Percentiles rank a stretch among this genome's conserved stretches.
Conservation (phyloP, 2,329 filamentous ascomycete genomes). For the Colletotrichum shisoi region DNA sequence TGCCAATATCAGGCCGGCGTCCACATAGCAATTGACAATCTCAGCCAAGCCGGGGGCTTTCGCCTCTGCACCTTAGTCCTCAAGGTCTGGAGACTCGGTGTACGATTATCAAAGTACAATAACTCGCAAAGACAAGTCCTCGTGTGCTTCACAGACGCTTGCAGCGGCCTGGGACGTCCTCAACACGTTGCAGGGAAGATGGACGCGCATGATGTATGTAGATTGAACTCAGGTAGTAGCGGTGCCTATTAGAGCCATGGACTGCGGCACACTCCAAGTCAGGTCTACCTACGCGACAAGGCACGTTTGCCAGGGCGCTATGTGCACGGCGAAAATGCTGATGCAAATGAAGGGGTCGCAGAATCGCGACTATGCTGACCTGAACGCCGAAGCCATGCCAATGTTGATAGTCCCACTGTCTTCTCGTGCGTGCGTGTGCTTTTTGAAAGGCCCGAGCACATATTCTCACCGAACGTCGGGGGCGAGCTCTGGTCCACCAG, state of each 20-base stretch:
- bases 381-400: conserved; percentile 25
- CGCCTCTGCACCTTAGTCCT: no score
- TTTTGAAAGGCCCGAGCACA: background rate
- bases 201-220: background rate
- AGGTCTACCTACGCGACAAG: background rate
- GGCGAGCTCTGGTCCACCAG: conserved; percentile 51
- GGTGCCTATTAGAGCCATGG: background rate
- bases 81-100: no score
- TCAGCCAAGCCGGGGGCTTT: background rate
- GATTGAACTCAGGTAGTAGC: background rate
- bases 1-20: background rate
- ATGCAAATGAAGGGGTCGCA: background rate
- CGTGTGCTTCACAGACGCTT: background rate
- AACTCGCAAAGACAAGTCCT: background rate
- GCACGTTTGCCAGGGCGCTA: background rate
- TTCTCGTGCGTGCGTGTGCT: background rate
- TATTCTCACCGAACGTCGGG: conserved; percentile 35
- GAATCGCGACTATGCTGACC: conserved; percentile 2
- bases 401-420: conserved; percentile 6
- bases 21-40: background rate
- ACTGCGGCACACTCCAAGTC: background rate
- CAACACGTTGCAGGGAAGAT: background rate
- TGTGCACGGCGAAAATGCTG: background rate
- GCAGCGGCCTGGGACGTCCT: background rate
- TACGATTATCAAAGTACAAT: no score